Base-by-base conservation (phyloP, 2,329 filamentous ascomycete genomes). In the Colletotrichum orbiculare region DNA sequence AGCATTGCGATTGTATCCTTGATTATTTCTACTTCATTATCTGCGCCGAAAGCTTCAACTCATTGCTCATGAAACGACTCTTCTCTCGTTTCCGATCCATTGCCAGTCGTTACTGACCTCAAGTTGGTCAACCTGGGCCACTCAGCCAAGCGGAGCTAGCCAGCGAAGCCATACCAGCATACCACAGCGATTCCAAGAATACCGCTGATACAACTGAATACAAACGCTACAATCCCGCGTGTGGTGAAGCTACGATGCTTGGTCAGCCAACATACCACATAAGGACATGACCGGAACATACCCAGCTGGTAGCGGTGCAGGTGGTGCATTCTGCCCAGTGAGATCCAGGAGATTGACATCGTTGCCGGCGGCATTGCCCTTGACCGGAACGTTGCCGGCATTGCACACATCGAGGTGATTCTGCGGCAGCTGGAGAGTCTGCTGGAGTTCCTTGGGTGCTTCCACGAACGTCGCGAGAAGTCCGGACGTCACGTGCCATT, bases 341-440 rank as follows among this genome's bases (percentile, higher is more conserved):
- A 93, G 78, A 67, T 96, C 86, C 0, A 92, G 77, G 8, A 87
- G 78, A 69, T 95, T 77, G 0, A 77, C 74, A 0, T 86, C 89
- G 71, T 94, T 93, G 0, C 83, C 93, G 0, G 91, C 93, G 0
- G 92, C 93, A 71, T 96, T 96, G 4, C 93, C 93, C 3, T 72
- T 71, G 0, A 79, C 84, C 1, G 86, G 82, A 0, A 87, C 75
- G 7, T 79, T 77, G 0, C 74, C 80, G 0, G 81, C 84, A 6
- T 78, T 77, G 73, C 92, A 95, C 4, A 78, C 85, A 7, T 85
- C 84, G 46, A 82, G 75, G 67, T 89, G 87, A 57, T 85, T 76
- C 12, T 82, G 70, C 0, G 92, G 91, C 17, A 96, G 85, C 0
- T 77, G 79, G 41, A 90, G 70, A 0, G 76, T 79, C 64, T 85